These are phyloP conservation scores for Coemansia sp. DNA, from an alignment of 192 early-diverging fungal species.

Conservation along the genomic window DNA sequence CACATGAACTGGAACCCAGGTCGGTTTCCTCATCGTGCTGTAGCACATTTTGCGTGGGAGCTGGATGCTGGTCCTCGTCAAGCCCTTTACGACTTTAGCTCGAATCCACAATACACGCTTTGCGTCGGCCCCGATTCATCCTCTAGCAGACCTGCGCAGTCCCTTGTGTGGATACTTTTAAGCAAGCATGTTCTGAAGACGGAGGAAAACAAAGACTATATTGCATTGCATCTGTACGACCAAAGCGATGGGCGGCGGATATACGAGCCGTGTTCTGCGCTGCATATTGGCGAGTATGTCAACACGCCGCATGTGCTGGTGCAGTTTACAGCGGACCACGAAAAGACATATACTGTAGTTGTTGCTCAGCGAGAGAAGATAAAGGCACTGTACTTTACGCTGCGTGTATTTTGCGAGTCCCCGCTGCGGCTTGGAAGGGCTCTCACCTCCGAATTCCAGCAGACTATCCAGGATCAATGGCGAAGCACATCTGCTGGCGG, in stretches of 20 bases:
- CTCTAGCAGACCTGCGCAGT: constrained; percentile 22
- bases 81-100: constrained; percentile 63
- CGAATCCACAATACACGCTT: constrained; percentile 84
- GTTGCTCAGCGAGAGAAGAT: constrained; percentile 77
- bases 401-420: constrained; percentile 68
- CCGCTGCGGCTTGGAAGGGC: constrained; percentile 66
- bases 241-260: constrained; percentile 63
- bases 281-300: constrained; percentile 77
- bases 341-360: constrained; percentile 69
- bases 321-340: constrained; percentile 26
- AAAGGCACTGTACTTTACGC: constrained; percentile 70
- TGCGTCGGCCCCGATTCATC: constrained; percentile 50
- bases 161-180: constrained; percentile 74
- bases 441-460: constrained; percentile 34
- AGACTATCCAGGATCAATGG: constrained; percentile 67
- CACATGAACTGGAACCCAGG: constrained; percentile 92
- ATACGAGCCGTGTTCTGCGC: constrained; percentile 67
- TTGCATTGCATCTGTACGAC: constrained; percentile 84
- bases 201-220: constrained; percentile 85
- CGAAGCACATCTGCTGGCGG: constrained; percentile 76
- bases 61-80: constrained; percentile 47
- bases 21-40: constrained; percentile 65
- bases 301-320: constrained; percentile 85
- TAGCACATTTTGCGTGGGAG: constrained; percentile 61
- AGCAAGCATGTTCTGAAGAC: constrained; percentile 82